Percentiles rank a stretch among this genome's conserved stretches.
These are phyloP conservation scores for Colletotrichum sp. DNA, from an alignment of 2,329 filamentous ascomycete species.

Conservation along the genomic window DNA sequence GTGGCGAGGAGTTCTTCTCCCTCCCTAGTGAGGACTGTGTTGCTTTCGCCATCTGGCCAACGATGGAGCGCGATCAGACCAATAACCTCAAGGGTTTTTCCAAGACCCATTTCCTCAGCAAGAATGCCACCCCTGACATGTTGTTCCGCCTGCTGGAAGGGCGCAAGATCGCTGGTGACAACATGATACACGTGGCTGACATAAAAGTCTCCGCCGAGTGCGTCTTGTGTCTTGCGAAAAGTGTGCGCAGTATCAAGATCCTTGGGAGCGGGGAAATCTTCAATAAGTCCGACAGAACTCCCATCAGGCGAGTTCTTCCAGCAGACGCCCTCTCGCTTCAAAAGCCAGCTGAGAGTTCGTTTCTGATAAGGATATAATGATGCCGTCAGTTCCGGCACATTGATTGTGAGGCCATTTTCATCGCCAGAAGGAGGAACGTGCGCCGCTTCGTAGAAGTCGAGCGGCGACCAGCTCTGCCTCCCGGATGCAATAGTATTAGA, in stretches of 20 bases:
- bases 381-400: conserved; percentile 50
- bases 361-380: conserved; percentile 75
- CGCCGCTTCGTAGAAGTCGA: conserved; percentile 73
- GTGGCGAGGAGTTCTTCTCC: conserved; percentile 50
- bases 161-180: conserved; percentile 52
- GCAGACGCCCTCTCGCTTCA: conserved; percentile 67
- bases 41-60: conserved; percentile 31
- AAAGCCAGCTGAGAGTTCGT: conserved; percentile 72
- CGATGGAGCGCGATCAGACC: conserved; percentile 71
- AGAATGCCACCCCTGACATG: conserved; percentile 66
- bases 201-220: conserved; percentile 42
- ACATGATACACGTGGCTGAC: conserved; percentile 69
- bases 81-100: conserved; percentile 80
- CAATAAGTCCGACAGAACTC: conserved; percentile 23
- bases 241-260: conserved; percentile 7
- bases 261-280: conserved; percentile 7
- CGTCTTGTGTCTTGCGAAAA: neutral
- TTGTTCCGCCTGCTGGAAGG: conserved; percentile 48
- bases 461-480: conserved; percentile 44
- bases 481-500: conserved; percentile 25
- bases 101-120: conserved; percentile 83
- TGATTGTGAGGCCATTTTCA: conserved; percentile 38
- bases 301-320: conserved; percentile 37
- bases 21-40: conserved; percentile 38
- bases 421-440: conserved; percentile 61